Base-by-base conservation (phyloP, 2,329 filamentous ascomycete species). In the Stagonosporopsis rhizophila region DNA sequence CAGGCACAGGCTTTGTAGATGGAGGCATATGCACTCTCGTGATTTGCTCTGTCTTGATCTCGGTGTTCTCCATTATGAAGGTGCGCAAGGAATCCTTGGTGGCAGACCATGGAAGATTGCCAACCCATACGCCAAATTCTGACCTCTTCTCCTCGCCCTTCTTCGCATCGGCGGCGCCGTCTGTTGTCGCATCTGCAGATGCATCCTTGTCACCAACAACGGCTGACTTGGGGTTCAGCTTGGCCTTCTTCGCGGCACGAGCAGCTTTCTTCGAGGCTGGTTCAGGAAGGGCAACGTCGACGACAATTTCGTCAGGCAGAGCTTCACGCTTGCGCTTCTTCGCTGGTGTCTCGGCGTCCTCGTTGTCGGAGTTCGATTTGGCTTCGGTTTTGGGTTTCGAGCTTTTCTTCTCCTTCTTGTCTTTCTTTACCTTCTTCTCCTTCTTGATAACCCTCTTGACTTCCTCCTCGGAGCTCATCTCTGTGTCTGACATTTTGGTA, bases 181-280 rank as follows among this genome's bases (percentile, higher is more conserved):
- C 59, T 23, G 61, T 40, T n/a, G 57, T 47, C 23, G 67, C 45
- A 14, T 46, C 54, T n/a, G 53, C 34, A 17, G 51, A 56, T 15
- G 54, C 54, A 20, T 32, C 30, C 14, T 45, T 54, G 34, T 42
- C 44, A 44, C 51, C 52, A 34, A 50, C 53, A 41, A 50, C 52
- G 50, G 65, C 51, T 7, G 71, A 51, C 19, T 64, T 60, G 34
- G 73, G 69, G 17, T 69, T 66, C 17, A 82, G 71, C 73, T 90
- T 91, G 64, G 86, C 86, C 79, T 96, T 97, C 77, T 97, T 98
- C 56, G 96, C 86, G 59, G 89, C 88, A 73, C 95, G 92, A 66
- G 92, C 86, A 59, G 91, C 92, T 74, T 95, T 96, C 78, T 98
- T 99, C 30, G 95, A 98, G 1, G 92, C 91, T 19, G 95, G 95